A percentile compares a stretch with the other conserved stretches of the same genome.
These are phyloP conservation scores for Dimargaris cristalligena DNA, from an alignment of 192 early-diverging fungal genomes.

Conservation along the genomic window DNA sequence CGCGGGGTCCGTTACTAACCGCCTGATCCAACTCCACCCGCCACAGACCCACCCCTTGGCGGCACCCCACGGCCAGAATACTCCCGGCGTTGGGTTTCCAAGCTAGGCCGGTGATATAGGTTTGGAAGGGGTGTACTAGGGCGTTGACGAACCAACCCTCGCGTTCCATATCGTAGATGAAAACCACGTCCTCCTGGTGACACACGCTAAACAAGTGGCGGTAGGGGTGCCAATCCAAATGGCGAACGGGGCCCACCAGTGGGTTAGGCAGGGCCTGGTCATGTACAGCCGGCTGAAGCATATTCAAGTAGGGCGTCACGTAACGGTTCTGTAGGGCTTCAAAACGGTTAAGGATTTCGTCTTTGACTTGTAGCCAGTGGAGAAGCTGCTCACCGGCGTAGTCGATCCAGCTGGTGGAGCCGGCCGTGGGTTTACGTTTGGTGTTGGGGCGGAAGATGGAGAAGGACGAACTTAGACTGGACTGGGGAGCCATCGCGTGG, in stretches of 20 bases:
- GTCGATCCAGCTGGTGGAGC: neutral
- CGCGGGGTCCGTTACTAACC: neutral
- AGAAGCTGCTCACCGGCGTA: neutral
- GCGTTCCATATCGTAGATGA: conserved; percentile 46
- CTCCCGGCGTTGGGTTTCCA: conserved; percentile 29
- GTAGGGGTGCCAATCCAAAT: conserved; percentile 63
- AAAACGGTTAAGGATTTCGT: neutral
- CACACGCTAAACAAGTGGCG: conserved; percentile 48
- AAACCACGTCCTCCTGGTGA: conserved; percentile 43
- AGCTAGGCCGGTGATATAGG: conserved; percentile 23
- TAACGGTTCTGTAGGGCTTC: neutral
- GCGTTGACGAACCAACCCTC: conserved; percentile 31
- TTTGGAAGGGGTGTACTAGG: conserved; percentile 22
- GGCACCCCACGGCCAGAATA: conserved; percentile 25
- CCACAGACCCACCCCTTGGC: conserved; percentile 26
- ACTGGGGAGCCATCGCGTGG: neutral
- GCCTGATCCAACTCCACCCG: conserved; percentile 16
- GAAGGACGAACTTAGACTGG: neutral
- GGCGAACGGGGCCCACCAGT: conserved; percentile 21
- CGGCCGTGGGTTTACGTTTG: neutral
- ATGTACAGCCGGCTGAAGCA: neutral
- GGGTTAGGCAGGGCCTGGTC: neutral
- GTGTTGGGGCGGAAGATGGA: neutral
- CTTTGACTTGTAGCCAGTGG: neutral
- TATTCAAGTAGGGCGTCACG: neutral